phyloP scores from a whole-genome alignment of 805 yeast species.

The Wickerhamiella allomyrinae region DNA sequence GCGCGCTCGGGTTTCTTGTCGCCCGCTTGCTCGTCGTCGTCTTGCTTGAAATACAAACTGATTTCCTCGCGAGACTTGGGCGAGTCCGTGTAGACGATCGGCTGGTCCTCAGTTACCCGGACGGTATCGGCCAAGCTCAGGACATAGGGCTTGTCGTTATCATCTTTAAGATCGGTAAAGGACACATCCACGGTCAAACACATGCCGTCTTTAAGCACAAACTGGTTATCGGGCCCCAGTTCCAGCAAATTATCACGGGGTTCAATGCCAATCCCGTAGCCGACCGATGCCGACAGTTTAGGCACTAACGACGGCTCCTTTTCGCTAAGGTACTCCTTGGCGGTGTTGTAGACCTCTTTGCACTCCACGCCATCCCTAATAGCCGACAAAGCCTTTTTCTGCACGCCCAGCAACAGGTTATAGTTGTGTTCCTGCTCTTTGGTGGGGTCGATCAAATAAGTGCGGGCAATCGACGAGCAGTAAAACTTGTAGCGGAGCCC shows the following conservation, averaged over 20 bases:
- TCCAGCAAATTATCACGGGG: slow-evolving; percentile 69
- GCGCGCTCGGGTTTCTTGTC: slow-evolving; percentile 11
- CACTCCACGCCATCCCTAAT: slow-evolving; percentile 57
- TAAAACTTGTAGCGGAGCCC: slow-evolving; percentile 81
- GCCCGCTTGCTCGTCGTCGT: slow-evolving; percentile 36
- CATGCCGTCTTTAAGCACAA: slow-evolving; percentile 55
- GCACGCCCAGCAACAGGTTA: slow-evolving; percentile 57
- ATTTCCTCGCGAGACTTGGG: slow-evolving; percentile 60
- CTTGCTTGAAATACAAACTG: slow-evolving; percentile 71
- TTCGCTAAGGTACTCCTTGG: slow-evolving; percentile 42
- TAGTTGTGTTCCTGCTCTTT: slow-evolving; percentile 65
- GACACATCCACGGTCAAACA: slow-evolving; percentile 67
- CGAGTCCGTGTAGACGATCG: slow-evolving; percentile 56
- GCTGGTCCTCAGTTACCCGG: slow-evolving; percentile 47
- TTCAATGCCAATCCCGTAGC: slow-evolving; percentile 82
- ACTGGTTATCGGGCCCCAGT: slow-evolving; percentile 57
- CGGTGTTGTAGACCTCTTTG: slow-evolving; percentile 51
- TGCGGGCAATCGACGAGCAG: slow-evolving; percentile 76
- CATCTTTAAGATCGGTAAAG: slow-evolving; percentile 44
- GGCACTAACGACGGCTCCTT: slow-evolving; percentile 50
- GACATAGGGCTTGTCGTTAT: slow-evolving; percentile 46
- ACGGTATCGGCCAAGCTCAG: slow-evolving; percentile 70
- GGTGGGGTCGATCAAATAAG: slow-evolving; percentile 81
- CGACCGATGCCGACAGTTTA: slow-evolving; percentile 63
- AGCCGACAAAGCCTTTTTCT: slow-evolving; percentile 44